Percentiles rank a stretch among this genome's conserved stretches.
These are phyloP conservation scores for Mycena olivaceomarginata DNA, from an alignment of 768 basidiomycete species.

Conservation along the genomic window DNA sequence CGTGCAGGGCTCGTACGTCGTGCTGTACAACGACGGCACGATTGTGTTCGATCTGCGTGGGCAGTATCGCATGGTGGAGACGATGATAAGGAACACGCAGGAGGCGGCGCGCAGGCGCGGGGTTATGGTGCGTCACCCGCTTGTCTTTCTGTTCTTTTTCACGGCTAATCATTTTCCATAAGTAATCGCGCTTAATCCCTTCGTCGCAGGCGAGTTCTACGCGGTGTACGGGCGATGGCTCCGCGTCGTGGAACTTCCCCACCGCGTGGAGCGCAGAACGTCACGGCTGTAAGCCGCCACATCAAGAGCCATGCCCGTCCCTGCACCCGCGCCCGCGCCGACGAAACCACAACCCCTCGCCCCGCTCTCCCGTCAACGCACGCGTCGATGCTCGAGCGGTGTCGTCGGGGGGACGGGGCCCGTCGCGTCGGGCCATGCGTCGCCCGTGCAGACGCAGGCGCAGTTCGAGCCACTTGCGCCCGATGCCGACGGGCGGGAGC, in stretches of 20 bases:
- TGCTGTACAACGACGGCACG: background rate
- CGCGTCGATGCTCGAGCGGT: too few species aligned
- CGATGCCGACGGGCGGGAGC: too few species aligned
- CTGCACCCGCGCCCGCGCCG: background rate
- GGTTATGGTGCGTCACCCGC: background rate
- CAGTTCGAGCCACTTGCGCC: too few species aligned
- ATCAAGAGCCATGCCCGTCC: background rate
- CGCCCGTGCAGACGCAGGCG: too few species aligned
- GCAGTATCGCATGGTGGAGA: background rate
- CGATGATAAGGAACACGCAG: background rate
- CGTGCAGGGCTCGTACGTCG: background rate
- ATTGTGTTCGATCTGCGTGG: background rate
- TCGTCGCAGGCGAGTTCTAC: slow-evolving; percentile 22
- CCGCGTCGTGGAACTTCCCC: slow-evolving; percentile 22
- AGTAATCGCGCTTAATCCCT: slow-evolving; percentile 28
- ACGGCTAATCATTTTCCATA: background rate
- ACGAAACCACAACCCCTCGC: too few species aligned
- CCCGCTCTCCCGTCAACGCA: too few species aligned
- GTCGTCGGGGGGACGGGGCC: too few species aligned
- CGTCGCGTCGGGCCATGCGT: too few species aligned
- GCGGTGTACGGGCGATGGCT: slow-evolving; percentile 27
- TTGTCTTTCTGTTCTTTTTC: too few species aligned
- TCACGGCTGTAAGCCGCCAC: slow-evolving; percentile 7
- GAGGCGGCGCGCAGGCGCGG: background rate
- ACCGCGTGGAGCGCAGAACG: slow-evolving; percentile 3